phyloP scores from a whole-genome alignment of 2,329 filamentous ascomycete species.

The Epichloe uncinata region DNA sequence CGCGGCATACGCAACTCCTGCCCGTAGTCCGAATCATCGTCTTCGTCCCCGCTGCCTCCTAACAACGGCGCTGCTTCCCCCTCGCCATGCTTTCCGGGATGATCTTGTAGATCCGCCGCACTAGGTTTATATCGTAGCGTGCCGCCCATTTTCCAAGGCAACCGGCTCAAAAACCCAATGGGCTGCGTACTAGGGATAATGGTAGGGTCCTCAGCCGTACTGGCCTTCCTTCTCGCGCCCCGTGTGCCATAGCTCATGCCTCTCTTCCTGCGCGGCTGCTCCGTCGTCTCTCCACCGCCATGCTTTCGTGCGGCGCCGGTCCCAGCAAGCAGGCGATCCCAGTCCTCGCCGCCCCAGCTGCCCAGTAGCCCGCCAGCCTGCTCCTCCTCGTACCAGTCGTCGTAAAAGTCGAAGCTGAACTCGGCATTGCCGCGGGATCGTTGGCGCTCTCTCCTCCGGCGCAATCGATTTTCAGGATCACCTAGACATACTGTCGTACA shows the following conservation, averaged over 20 bases:
- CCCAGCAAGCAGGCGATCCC: conserved; percentile 69
- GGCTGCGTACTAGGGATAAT: conserved; percentile 82
- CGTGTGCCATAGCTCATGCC: conserved; percentile 85
- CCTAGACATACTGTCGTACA: conserved; percentile 61
- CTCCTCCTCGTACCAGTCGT: conserved; percentile 73
- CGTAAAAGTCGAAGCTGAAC: conserved; percentile 91
- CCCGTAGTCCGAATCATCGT: conserved; percentile 18
- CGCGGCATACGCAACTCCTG: conserved; percentile 18
- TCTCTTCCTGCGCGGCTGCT: conserved; percentile 59
- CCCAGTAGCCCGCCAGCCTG: conserved; percentile 45
- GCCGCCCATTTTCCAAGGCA: conserved; percentile 77
- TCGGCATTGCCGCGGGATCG: conserved; percentile 53
- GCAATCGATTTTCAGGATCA: conserved; percentile 58
- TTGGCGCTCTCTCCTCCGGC: conserved; percentile 52
- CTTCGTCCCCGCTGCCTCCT: conserved; percentile 12
- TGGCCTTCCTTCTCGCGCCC: conserved; percentile 33
- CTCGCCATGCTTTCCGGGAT: conserved; percentile 46
- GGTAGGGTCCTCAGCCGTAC: conserved; percentile 58
- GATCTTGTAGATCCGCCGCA: conserved; percentile 79
- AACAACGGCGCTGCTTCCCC: conserved; percentile 61
- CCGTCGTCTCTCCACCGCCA: conserved; percentile 23
- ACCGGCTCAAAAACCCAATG: conserved; percentile 67
- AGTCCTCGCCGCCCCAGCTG: conserved; percentile 68
- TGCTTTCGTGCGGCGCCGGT: conserved; percentile 36
- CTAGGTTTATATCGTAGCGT: conserved; percentile 81